Conservation (phyloP, 345 rosid species). For the Populus simonii region DNA sequence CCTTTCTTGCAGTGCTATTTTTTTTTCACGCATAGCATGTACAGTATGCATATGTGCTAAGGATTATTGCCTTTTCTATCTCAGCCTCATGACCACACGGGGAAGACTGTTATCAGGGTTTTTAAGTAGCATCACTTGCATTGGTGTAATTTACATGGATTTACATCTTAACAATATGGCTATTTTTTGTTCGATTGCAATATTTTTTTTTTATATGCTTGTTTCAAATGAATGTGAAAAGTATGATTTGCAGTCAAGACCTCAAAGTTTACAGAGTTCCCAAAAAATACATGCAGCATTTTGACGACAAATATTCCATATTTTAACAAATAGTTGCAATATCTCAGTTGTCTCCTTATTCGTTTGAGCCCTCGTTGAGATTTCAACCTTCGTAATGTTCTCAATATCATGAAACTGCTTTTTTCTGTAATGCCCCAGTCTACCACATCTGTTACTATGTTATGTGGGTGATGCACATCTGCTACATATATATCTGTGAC, state of each 20-base stretch:
- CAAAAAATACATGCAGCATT: neutral
- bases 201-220: neutral
- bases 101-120: neutral
- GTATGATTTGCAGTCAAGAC: neutral
- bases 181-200: neutral
- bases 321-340: neutral
- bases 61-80: neutral
- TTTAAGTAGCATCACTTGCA: neutral
- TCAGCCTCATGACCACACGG: neutral
- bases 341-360: neutral
- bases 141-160: neutral
- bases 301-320: neutral
- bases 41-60: neutral
- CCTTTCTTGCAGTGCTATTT: neutral
- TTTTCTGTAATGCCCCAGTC: neutral
- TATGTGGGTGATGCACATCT: neutral
- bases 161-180: neutral
- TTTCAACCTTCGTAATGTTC: neutral
- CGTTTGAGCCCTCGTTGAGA: neutral
- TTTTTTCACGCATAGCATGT: neutral
- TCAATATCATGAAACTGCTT: neutral
- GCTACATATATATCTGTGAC: neutral
- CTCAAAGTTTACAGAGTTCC: neutral
- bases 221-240: neutral
- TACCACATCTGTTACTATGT: neutral